Evolutionary conservation across 495 filamentous ascomycete genomes (phyloP).

Genomic region (Xylaria venustula): DNA sequence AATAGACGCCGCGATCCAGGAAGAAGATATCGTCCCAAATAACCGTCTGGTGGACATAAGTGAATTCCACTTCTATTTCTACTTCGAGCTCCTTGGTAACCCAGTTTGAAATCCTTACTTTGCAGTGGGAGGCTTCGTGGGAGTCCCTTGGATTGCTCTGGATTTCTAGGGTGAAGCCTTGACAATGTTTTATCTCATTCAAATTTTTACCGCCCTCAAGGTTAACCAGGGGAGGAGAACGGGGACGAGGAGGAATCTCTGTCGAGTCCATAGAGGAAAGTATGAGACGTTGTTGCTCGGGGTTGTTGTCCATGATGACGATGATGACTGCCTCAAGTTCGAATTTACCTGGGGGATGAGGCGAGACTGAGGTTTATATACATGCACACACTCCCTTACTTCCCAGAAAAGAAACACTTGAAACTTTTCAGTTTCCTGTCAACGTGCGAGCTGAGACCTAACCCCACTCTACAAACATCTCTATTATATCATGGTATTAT

Average conservation of each 20-base stretch:
- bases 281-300: no score
- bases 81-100: not conserved
- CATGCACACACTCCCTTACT: no score
- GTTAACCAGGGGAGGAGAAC: not conserved
- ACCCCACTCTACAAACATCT: no score
- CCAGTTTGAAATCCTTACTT: not conserved
- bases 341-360: no score
- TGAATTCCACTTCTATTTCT: not conserved
- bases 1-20: not conserved
- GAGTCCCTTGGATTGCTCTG: not conserved
- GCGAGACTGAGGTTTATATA: no score
- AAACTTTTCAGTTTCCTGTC: no score
- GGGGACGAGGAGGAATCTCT: not conserved
- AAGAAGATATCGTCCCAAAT: not conserved
- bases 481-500: no score
- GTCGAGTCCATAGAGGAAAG: no score
- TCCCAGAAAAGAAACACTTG: no score
- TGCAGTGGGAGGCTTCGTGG: not conserved
- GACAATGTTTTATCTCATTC: not conserved
- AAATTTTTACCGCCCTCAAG: not conserved
- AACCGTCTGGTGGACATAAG: not conserved
- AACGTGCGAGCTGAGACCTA: no score
- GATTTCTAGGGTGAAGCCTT: not conserved
- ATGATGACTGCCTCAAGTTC: no score
- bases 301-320: no score